Percentiles rank a stretch among this genome's conserved stretches.
Evolutionary conservation across 2,329 filamentous ascomycete genomes (phyloP).

Genomic region (Cephalotrichum gorgonifer): DNA sequence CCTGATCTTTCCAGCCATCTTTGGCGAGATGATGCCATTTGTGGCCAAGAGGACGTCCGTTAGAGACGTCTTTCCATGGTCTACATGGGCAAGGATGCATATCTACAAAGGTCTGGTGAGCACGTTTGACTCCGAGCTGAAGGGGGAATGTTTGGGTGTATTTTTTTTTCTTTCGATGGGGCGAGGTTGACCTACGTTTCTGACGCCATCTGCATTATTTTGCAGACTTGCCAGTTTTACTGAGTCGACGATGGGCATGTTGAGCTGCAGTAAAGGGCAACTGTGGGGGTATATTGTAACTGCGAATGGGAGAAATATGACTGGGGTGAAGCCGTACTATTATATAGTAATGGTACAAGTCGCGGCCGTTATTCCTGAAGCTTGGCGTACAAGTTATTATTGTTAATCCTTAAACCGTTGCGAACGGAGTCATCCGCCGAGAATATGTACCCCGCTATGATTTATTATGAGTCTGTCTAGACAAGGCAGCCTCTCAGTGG

Average conservation of each 20-base stretch:
- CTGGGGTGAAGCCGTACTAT: slow-evolving; percentile 8
- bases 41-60: slow-evolving; percentile 94
- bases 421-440: background rate
- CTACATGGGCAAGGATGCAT: slow-evolving; percentile 91
- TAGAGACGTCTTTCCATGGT: slow-evolving; percentile 96
- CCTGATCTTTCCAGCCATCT: slow-evolving; percentile 93
- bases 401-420: background rate
- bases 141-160: slow-evolving; percentile 9
- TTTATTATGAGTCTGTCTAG: background rate
- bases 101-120: slow-evolving; percentile 43
- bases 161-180: no score
- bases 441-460: background rate
- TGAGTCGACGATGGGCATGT: slow-evolving; percentile 84
- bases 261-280: slow-evolving; percentile 14
- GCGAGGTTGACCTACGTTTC: slow-evolving; percentile 59
- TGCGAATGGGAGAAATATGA: slow-evolving; percentile 6
- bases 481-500: background rate
- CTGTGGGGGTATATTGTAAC: background rate
- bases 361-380: background rate
- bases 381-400: background rate
- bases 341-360: background rate
- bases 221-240: slow-evolving; percentile 89
- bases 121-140: slow-evolving; percentile 6
- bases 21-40: slow-evolving; percentile 98
- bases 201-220: slow-evolving; percentile 74